Percentiles rank a stretch among this genome's conserved stretches.
Evolutionary conservation across 2,329 filamentous ascomycete species (phyloP).

Genomic region (Endothia cerciana): DNA sequence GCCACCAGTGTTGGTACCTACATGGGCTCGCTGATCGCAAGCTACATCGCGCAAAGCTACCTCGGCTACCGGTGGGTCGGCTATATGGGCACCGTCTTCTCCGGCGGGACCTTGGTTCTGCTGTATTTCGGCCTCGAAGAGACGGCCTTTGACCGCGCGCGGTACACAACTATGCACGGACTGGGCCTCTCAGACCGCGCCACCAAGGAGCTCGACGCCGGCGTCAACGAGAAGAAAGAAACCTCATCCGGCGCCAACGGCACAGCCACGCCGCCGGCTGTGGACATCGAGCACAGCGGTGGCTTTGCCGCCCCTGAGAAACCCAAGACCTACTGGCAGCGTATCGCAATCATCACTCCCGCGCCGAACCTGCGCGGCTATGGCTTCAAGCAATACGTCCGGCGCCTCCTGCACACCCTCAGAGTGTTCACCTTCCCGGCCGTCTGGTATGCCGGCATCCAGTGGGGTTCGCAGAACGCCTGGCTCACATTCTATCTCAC

Average conservation of each 20-base stretch:
- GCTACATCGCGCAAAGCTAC: conserved; percentile 50
- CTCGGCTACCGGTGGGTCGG: conserved; percentile 53
- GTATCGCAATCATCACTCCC: conserved; percentile 59
- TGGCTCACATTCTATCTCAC: conserved; percentile 59
- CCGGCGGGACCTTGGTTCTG: conserved; percentile 35
- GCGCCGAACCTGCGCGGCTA: conserved; percentile 57
- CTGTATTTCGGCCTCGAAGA: conserved; percentile 59
- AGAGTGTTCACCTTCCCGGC: conserved; percentile 45
- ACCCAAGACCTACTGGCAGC: conserved; percentile 56
- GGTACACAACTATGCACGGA: conserved; percentile 37
- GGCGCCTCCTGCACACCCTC: conserved; percentile 57
- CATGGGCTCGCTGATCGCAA: conserved; percentile 56
- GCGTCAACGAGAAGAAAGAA: conserved; percentile 30
- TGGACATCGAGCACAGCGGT: conserved; percentile 27
- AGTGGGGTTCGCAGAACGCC: conserved; percentile 54
- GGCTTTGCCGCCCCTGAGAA: conserved; percentile 33
- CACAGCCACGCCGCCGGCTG: conserved; percentile 24
- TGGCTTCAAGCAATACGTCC: conserved; percentile 57
- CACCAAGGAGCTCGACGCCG: conserved; percentile 20
- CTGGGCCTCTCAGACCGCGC: conserved; percentile 34
- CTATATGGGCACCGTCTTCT: conserved; percentile 38
- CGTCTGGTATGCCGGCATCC: conserved; percentile 45
- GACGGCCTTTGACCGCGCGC: conserved; percentile 51
- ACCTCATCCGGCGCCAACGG: not conserved
- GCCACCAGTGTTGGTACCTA: conserved; percentile 61